phyloP scores from a whole-genome alignment of 2,329 filamentous ascomycete genomes.

The Harringtonia lauricola region DNA sequence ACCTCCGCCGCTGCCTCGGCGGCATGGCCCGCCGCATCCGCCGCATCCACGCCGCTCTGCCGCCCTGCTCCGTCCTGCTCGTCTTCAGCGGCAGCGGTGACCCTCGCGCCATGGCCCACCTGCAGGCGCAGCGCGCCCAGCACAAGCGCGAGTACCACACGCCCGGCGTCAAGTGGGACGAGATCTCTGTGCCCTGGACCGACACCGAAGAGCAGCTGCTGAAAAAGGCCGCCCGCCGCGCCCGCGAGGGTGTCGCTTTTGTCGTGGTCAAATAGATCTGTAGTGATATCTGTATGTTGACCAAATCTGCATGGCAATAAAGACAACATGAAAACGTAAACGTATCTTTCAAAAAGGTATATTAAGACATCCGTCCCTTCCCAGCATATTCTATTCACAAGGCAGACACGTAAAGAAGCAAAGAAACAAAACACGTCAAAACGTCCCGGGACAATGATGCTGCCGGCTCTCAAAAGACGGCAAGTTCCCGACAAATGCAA shows the following conservation, averaged over 20 bases:
- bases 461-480: not conserved
- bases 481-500: not conserved
- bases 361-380: too few relatives aligned
- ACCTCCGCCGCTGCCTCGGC: conserved; percentile 35
- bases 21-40: conserved; percentile 37
- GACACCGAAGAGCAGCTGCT: conserved; percentile 54
- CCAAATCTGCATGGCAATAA: too few relatives aligned
- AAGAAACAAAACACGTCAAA: not conserved
- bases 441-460: too few relatives aligned
- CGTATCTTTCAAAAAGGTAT: too few relatives aligned
- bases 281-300: too few relatives aligned
- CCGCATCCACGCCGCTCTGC: conserved; percentile 45
- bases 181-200: conserved; percentile 57
- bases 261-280: conserved; percentile 52
- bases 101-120: conserved; percentile 51
- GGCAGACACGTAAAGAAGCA: not conserved
- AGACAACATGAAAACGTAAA: too few relatives aligned
- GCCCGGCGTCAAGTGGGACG: conserved; percentile 53
- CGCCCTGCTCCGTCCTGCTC: conserved; percentile 54
- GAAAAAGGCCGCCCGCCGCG: conserved; percentile 41
- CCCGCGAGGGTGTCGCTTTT: conserved; percentile 53
- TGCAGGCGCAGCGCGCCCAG: conserved; percentile 48
- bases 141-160: conserved; percentile 56
- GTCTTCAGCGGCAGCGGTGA: conserved; percentile 57
- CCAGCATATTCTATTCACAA: too few relatives aligned